Evolutionary conservation across 129 eudicot genomes (phyloP), one percentile per base, ranked within the genome.

Genomic region (Erigeron canadensis): DNA sequence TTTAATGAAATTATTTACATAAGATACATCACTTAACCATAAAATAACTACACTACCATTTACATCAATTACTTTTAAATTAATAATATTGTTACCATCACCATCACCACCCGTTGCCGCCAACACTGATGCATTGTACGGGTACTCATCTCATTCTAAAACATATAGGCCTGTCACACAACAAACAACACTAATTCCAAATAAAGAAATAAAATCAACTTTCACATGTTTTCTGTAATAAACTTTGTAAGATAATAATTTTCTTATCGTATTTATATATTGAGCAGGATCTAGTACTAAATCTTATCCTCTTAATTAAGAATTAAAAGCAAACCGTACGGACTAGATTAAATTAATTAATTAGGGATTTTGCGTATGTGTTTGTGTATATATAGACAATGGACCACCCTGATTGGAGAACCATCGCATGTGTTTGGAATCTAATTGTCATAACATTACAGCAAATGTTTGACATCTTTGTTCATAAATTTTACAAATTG

Each of bases 331-430:
- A 28, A 72, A 45, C 12, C 45, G 69, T 72, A 72, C 77, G 77
- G 58, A 39, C 3, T 28, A 5, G 56, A 50, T 39, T 63, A 48
- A 17, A 50, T 37, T 34, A 47, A 62, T 17, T 62, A 38, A 48
- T 11, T 44, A 47, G 41, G 63, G 38, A 6, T 10, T 11, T n/a
- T 57, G 12, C 44, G 56, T 58, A 56, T 47, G 16, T 73, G 34
- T 73, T 10, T 61, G 34, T 17, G 4, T 61, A 46, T 62, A 23
- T 12, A 62, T 65, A 74, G 67, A 48, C 46, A 50, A 34, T 64
- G 71, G 78, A 74, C 78, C 78, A 74, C 64, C 28, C 78, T 63
- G 4, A 63, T 63, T 13, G 63, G 51, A 50, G 70, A 73, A 73
- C 77, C 62, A 18, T 62, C 63, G 47, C 62, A 62, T 63, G 77